Conservation (phyloP, 805 yeast genomes). For the Saccharomycopsis oosterbeekiorum region DNA sequence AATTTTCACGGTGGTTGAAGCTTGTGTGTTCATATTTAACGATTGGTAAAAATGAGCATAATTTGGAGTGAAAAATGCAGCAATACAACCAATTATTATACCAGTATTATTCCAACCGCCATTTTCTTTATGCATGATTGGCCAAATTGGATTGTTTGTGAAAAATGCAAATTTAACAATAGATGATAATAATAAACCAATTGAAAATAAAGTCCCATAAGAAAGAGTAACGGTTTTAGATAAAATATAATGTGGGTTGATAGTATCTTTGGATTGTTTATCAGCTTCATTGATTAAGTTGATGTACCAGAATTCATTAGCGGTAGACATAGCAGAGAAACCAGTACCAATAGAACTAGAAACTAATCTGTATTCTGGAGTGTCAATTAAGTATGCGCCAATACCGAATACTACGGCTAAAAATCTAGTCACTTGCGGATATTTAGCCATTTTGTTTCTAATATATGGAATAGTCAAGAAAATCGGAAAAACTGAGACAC, state of each 20-base stretch:
- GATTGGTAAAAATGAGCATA: constrained; percentile 18
- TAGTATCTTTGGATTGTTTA: constrained; percentile 24
- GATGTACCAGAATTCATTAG: constrained; percentile 38
- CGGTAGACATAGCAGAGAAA: constrained; percentile 51
- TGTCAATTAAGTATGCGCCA: constrained; percentile 59
- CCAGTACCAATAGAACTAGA: constrained; percentile 57
- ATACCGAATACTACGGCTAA: constrained; percentile 55
- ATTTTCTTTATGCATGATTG: constrained; percentile 73
- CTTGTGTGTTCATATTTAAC: constrained; percentile 14
- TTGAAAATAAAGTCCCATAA: constrained; percentile 44
- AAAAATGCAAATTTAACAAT: constrained; percentile 64
- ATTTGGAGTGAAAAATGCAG: constrained; percentile 53
- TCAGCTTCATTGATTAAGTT: constrained; percentile 25
- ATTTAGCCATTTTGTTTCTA: constrained; percentile 29
- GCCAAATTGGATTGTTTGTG: constrained; percentile 95
- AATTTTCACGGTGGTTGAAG: constrained; percentile 3
- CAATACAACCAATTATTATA: constrained; percentile 47
- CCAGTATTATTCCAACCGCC: constrained; percentile 83
- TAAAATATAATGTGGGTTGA: constrained; percentile 18
- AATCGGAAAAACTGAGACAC: constrained; percentile 46
- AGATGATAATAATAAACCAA: constrained; percentile 69
- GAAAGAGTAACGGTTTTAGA: constrained; percentile 24
- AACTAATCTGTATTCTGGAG: constrained; percentile 63
- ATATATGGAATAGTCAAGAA: constrained; percentile 39
- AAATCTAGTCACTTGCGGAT: constrained; percentile 47